Evolutionary conservation across 164 flowering plant species (phyloP), one percentile per base, ranked within the genome.

Genomic region (Berberis vulgaris): DNA sequence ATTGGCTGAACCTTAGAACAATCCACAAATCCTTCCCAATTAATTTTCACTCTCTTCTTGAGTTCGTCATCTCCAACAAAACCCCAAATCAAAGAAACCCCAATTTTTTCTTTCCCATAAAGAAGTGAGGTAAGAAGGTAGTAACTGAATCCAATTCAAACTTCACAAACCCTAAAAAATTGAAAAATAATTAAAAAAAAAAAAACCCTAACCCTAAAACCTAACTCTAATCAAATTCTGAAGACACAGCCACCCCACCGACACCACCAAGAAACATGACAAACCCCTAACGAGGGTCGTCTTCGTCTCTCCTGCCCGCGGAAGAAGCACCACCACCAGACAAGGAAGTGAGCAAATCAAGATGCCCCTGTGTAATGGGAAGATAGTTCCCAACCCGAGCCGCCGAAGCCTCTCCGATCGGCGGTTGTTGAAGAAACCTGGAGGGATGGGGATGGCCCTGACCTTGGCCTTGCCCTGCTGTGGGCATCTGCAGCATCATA

Each of bases 311-410:
- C 72, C 90, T 64, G 12, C 77, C 81, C 1, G 80, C 68, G 11
- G 75, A 72, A 26, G 79, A 72, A 4, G 82, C 65, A 4, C 67
- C 45, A 5, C 75, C 78, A n/a, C 75, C 78, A n/a, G 89, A 84
- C 67, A 87, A 73, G 2, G 93, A 82, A 26, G 93, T 88, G 11
- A 87, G 72, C 75, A 87, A 79, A 72, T 87, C 83, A 66, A 87
- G 81, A 70, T 87, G 89, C 1, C 93, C 93, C 56, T 81, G 84
- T 7, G 73, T 75, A 40, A 79, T 70, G 1, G 89, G 89, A 2
- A 84, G 74, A 68, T 84, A 84, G 72, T 84, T 84, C 59, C 87
- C 89, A 43, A 87, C 81, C 64, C 93, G 72, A 11, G 90, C 90
- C 39, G 87, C 90, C 49, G 89, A 83, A 6, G 90, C 93, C 65